Evolutionary conservation across 2,329 filamentous ascomycete species (phyloP).

Genomic region (Alternaria infectoria): DNA sequence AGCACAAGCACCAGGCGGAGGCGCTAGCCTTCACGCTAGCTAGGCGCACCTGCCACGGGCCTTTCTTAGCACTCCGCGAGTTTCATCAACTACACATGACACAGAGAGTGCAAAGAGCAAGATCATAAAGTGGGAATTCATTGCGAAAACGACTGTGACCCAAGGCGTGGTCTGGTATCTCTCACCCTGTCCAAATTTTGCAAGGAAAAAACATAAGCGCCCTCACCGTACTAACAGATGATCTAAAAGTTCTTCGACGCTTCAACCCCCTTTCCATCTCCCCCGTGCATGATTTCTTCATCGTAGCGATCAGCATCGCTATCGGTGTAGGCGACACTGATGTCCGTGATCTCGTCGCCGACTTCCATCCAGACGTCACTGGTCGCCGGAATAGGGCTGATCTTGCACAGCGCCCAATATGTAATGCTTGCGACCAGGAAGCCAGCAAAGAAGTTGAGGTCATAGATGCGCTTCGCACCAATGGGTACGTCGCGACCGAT

Average conservation of each 20-base stretch:
- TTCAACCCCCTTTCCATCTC: slow-evolving; percentile 17
- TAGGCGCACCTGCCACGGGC: not conserved
- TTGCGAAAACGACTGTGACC: slow-evolving; percentile 12
- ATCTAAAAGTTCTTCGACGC: slow-evolving; percentile 19
- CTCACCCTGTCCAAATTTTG: not conserved
- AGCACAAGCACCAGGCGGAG: not conserved
- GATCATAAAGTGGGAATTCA: not conserved
- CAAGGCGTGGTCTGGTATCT: slow-evolving; percentile 14
- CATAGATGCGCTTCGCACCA: slow-evolving; percentile 85
- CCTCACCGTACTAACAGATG: not conserved
- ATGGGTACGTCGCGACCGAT: slow-evolving; percentile 74
- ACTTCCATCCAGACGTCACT: slow-evolving; percentile 81
- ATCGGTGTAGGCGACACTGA: slow-evolving; percentile 33
- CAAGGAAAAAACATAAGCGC: not conserved
- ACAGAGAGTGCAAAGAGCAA: not conserved
- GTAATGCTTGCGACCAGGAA: slow-evolving; percentile 71
- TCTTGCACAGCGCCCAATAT: slow-evolving; percentile 73
- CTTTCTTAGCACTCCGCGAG: not conserved
- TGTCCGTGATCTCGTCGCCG: slow-evolving; percentile 51
- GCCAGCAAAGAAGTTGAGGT: slow-evolving; percentile 87
- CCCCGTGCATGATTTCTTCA: slow-evolving; percentile 33
- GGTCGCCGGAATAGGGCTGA: slow-evolving; percentile 75
- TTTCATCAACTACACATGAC: not conserved
- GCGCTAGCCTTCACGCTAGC: not conserved
- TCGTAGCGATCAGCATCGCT: slow-evolving; percentile 35